Evolutionary conservation across 805 yeast genomes (phyloP), one percentile per base, ranked within the genome.

Genomic region (Spathaspora gorwiae): DNA sequence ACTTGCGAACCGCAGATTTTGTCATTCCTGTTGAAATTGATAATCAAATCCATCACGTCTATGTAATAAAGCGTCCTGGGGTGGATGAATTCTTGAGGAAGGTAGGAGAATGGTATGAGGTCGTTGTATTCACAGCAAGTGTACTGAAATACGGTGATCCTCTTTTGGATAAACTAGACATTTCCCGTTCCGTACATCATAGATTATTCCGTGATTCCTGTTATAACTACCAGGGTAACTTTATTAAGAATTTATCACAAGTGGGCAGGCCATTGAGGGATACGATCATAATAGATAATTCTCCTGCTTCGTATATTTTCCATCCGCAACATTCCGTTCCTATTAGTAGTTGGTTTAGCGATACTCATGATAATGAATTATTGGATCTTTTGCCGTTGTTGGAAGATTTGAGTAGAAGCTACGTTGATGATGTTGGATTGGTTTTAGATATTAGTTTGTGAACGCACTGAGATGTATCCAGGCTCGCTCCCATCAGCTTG

Each of bases 281-380:
- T 53, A 72, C 86, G 37, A 90, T 94, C 46, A 94, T 94, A 53
- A 81, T 94, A 52, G 99, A 94, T 70, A 94, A 94, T 66, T 90
- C 98, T 2, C 98, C 99, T 1, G 96, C 98, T 3, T 88, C 97
- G n/a, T 94, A 94, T 66, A 83, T 92, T 46, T 87, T 94, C 74
- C 98, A 94, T 62, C 99, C 99, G 15, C 95, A 89, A 64, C 97
- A 94, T 69, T 95, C 98, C 7, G 85, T 94, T 27, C 99, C 99
- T 24, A 87, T 94, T 27, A 87, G 96, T 53, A 84, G 94, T 63
- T 94, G 99, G 99, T 94, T 94, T 73, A 87, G 96, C 54, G 99
- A 94, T 67, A 82, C 94, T 27, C 99, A 94, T 64, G 99, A 94
- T 65, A 90, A 90, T 62, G 99, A 94, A 73, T 75, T 94, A 56